These are phyloP conservation scores for Colletotrichum liriopes DNA, from an alignment of 2,329 filamentous ascomycete genomes.

Conservation along the genomic window DNA sequence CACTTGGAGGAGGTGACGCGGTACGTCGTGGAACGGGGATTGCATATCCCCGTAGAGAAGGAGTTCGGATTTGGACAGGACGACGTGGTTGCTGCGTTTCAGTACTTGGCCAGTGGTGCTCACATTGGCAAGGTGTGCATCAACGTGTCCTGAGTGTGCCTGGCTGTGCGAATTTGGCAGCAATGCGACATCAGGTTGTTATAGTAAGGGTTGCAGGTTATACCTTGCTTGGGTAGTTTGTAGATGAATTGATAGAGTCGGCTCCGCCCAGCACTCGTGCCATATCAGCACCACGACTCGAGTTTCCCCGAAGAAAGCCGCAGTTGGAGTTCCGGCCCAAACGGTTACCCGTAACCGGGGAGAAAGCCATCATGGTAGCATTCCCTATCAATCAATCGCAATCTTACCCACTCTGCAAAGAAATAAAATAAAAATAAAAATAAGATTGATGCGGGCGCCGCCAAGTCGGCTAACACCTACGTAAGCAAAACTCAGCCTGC, in stretches of 20 bases:
- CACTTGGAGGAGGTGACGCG: constrained; percentile 53
- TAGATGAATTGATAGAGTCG: constrained; percentile 2
- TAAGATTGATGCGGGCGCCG: constrained; percentile 4
- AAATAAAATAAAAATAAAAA: neutral
- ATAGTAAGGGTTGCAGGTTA: neutral
- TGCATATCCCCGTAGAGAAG: constrained; percentile 53
- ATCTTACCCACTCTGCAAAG: neutral
- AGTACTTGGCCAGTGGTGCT: constrained; percentile 39
- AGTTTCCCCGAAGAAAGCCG: constrained; percentile 11
- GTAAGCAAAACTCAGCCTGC: constrained; percentile 17
- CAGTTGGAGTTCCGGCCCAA: neutral
- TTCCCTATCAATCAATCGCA: neutral
- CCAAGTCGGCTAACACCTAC: neutral
- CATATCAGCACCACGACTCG: neutral
- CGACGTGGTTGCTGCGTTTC: constrained; percentile 44
- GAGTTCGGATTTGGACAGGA: constrained; percentile 51
- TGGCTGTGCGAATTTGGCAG: neutral
- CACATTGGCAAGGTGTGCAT: constrained; percentile 57
- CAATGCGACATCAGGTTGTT: neutral
- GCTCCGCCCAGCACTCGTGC: neutral
- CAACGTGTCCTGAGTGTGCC: constrained; percentile 12
- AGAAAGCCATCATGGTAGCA: neutral
- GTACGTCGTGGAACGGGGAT: constrained; percentile 48
- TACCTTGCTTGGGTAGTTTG: neutral
- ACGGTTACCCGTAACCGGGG: neutral